Base-by-base conservation (phyloP, 345 rosid species). In the Citrus sinensis region DNA sequence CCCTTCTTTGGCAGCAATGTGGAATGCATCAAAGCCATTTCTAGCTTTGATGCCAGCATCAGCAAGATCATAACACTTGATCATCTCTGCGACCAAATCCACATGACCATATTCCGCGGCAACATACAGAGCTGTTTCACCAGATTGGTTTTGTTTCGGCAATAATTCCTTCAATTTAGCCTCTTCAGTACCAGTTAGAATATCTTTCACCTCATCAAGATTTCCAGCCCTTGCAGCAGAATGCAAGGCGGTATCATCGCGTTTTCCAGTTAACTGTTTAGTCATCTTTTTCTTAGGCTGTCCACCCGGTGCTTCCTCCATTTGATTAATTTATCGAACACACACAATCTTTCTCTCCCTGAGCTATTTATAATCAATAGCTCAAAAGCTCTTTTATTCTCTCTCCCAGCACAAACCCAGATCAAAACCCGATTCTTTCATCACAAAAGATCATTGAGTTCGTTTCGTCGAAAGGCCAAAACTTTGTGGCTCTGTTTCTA, bases 1-100 rank as follows among this genome's bases (percentile, higher is more conserved):
- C 30, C 98, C 98, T 89, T 92, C 97, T 87, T 96, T 96, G 16
- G 98, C 97, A 80, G 98, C 98, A 81, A 94, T 90, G 83, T 93
- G 98, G 74, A 96, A 89, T 27, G 99, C 98, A 80, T 96, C 99
- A 40, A 92, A 96, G 0, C 99, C 99, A 30, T 96, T 96, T 74
- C 92, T 86, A 10, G 98, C 98, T 86, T 89, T 96, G 88, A 91
- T 93, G 27, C 92, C 90, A 64, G 97, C 97, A 42, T 85, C 84
- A 24, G 84, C 79, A 61, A 96, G 93, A 85, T 94, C 95, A 74
- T 89, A 94, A 81, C 87, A 86, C 9, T 85, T 85, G 42, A 96
- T 92, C 97, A 96, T 88, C 88, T 88, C 95, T 71, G 90, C 87
- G 16, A 94, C 92, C 67, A 94, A 77, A 77, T 91, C 93, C 29